Base-by-base conservation (phyloP, 768 basidiomycete genomes). In the Cystofilobasidium capitatum region DNA sequence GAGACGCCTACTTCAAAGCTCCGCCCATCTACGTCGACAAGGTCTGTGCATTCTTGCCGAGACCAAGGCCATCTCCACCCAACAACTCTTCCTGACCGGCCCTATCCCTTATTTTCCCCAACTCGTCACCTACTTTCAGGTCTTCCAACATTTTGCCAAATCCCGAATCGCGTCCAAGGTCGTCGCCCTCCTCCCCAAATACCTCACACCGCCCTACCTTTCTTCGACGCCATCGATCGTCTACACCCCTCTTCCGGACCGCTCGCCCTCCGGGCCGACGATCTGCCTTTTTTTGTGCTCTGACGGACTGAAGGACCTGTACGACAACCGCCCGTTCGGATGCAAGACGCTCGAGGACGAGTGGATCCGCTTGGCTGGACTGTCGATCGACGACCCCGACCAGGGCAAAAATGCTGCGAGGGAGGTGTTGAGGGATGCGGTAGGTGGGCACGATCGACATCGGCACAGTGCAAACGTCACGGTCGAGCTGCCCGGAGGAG, bases 221-320 rank as follows among this genome's bases (percentile, higher is more conserved):
- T 24, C 22, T 8, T n/a, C 9, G 3, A 5, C 49, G 49, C 49
- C 49, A 3, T 6, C 49, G 9, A 29, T 51, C 49, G 10, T 51
- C 22, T 51, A 24, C 49, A 51, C 49, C 24, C 49, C 49, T 4
- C 24, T 51, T 9, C 49, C 49, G 17, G 49, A 9, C 5, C 24
- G 7, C 49, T 16, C 24, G 24, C 17, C 44, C 8, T 16, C 17
- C 44, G 44, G 24, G 2, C 49, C 49, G 24, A 51, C 49, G 24
- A 29, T 51, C 49, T 29, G 24, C 17, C 49, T 51, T 29, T 51
- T 51, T 16, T 16, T 51, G 9, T 26, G 17, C 24, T 24, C n/a
- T 9, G 49, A 51, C 49, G 49, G 49, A n/a, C 49, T 51, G 9
- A 51, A 51, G 49, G 49, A 51, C 49, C 49, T 24, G 22, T 51